Conservation (phyloP, 495 filamentous ascomycete species). For the Tirmania nivea region DNA sequence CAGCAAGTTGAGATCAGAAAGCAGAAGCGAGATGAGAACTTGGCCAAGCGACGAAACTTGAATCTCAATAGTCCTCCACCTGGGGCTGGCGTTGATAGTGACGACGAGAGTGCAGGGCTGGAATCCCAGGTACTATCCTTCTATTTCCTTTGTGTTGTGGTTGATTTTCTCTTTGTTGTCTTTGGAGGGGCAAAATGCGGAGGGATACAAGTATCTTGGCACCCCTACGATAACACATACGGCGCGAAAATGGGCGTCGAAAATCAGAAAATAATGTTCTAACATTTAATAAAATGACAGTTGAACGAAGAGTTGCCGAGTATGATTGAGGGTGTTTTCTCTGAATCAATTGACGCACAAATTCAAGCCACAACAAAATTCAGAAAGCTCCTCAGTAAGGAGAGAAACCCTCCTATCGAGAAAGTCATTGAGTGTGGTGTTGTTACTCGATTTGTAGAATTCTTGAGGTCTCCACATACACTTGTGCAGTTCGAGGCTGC, state of each 20-base stretch:
- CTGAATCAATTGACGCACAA: conserved; percentile 91
- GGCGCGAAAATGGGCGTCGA: neutral
- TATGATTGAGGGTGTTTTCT: conserved; percentile 97
- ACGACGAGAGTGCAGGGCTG: conserved; percentile 83
- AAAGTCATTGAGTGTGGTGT: conserved; percentile 98
- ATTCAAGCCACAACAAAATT: conserved; percentile 99
- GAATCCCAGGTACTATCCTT: conserved; percentile 71
- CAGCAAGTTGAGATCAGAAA: conserved; percentile 97
- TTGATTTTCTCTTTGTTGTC: neutral
- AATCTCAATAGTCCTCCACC: conserved; percentile 51
- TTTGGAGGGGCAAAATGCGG: neutral
- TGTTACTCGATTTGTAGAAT: conserved; percentile 91
- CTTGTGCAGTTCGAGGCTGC: conserved; percentile 98
- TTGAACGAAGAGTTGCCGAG: conserved; percentile 91
- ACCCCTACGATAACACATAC: neutral
- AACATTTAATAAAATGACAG: conserved; percentile 25
- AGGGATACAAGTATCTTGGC: neutral
- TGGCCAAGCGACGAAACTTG: conserved; percentile 95
- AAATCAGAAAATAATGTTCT: neutral
- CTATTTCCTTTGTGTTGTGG: conserved; percentile 10
- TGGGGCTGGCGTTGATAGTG: conserved; percentile 83
- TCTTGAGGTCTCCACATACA: conserved; percentile 93
- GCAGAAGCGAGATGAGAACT: conserved; percentile 91
- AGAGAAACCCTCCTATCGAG: conserved; percentile 97
- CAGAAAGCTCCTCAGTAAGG: conserved; percentile 90